A percentile compares a stretch with the other conserved stretches of the same genome.
Evolutionary conservation across 1,139 yeast genomes (phyloP).

Genomic region (Chernovozyma sophiae-reginae): DNA sequence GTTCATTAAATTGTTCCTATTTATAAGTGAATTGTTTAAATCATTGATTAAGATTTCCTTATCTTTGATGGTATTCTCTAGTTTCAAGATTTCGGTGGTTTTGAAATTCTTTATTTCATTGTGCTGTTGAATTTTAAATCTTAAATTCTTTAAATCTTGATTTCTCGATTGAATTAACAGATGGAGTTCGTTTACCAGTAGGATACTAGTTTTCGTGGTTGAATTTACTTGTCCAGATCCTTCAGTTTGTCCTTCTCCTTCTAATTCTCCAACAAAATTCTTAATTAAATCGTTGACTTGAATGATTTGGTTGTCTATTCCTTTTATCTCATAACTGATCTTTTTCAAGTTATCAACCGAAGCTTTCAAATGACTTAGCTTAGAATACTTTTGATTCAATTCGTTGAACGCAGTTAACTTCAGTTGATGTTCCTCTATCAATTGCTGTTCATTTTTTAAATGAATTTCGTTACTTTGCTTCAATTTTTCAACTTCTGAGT

Average conservation of each 20-base stretch:
- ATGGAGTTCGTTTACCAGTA: conserved; percentile 51
- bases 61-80: conserved; percentile 56
- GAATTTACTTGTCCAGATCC: not conserved
- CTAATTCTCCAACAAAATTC: not conserved
- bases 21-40: conserved; percentile 48
- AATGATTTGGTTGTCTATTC: conserved; percentile 29
- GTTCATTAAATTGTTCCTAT: conserved; percentile 21
- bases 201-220: conserved; percentile 5
- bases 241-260: not conserved
- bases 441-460: conserved; percentile 1
- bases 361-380: conserved; percentile 13
- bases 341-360: conserved; percentile 37
- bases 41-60: conserved; percentile 51
- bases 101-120: conserved; percentile 47
- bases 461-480: conserved; percentile 1
- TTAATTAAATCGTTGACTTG: not conserved
- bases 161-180: conserved; percentile 39
- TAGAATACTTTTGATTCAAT: conserved; percentile 10
- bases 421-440: conserved; percentile 7
- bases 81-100: conserved; percentile 43
- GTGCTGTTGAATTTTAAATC: conserved; percentile 42
- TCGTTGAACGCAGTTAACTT: conserved; percentile 8
- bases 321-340: conserved; percentile 31
- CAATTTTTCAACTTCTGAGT: conserved; percentile 10
- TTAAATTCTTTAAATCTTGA: conserved; percentile 38